Evolutionary conservation across 2,329 filamentous ascomycete genomes (phyloP), one percentile per base, ranked within the genome.

Genomic region (Cordyceps militaris): DNA sequence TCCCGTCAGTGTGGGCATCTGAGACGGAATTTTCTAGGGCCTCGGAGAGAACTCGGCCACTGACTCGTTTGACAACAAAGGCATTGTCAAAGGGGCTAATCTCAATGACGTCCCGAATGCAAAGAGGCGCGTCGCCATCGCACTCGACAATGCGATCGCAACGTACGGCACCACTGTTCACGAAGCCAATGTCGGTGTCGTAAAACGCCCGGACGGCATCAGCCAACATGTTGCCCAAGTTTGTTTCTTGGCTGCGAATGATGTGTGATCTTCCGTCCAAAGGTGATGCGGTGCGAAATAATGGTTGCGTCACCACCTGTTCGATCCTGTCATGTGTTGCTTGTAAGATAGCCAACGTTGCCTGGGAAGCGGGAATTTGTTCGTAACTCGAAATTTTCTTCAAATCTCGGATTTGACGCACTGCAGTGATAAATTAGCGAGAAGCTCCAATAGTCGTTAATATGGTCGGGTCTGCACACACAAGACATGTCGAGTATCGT

Each of bases 151-250:
- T 56, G n/a, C 50, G 57, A 56, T 66, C 63, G 53, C 62, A 65
- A 43, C 65, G 59, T 32, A 67, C 58, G 23, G 56, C 59, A n/a
- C 65, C 65, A 30, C 64, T 65, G 26, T 67, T 67, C 40, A 67
- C 61, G 16, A 67, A 60, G 3, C 63, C 61, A 21, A 67, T 65
- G 26, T 67, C 64, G 11, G 61, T 60, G 24, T 61, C 56, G 40
- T 67, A 66, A 44, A 64, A 67, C 3, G 63, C 65, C 6, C 64
- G 60, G 16, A 65, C 60, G 11, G 60, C 62, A 54, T 66, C 64
- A 7, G 64, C 63, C 2, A 66, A 54, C 61, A 67, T 63, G 43
- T 67, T 67, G 13, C 65, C 64, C 3, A 67, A 49, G 42, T 65
- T 67, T 9, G 64, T 65, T 53, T 67, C 65, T 44, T 61, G 54